These are phyloP conservation scores for Exserohilum rostratum DNA, from an alignment of 2,329 filamentous ascomycete genomes.

Conservation along the genomic window DNA sequence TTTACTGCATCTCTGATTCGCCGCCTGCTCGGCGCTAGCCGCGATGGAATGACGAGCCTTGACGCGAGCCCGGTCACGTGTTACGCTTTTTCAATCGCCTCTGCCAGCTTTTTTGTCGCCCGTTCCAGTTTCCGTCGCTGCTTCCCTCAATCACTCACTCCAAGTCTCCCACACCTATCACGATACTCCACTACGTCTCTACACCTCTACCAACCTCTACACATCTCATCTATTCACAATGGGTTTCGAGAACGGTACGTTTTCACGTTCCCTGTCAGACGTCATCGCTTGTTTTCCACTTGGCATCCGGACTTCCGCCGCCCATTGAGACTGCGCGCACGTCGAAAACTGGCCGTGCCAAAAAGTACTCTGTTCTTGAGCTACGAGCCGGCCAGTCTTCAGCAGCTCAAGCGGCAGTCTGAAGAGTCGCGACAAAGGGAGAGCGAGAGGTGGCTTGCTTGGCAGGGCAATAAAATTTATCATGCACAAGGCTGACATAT, in stretches of 20 bases:
- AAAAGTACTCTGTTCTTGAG: constrained; percentile 8
- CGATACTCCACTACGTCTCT: background rate
- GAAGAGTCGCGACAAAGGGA: constrained; percentile 33
- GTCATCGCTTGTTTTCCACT: constrained; percentile 35
- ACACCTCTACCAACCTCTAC: constrained; percentile 9
- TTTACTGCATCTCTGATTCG: constrained; percentile 22
- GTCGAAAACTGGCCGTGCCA: constrained; percentile 8
- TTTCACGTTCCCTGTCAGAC: constrained; percentile 30
- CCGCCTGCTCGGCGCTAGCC: constrained; percentile 1
- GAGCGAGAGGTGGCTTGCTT: constrained; percentile 19
- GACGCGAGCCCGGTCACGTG: constrained; percentile 3
- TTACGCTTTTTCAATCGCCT: constrained; percentile 31
- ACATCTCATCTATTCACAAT: constrained; percentile 40
- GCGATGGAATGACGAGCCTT: constrained; percentile 3
- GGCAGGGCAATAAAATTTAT: constrained; percentile 13
- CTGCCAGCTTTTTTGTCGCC: constrained; percentile 32
- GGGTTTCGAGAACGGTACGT: constrained; percentile 51
- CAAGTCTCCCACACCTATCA: background rate
- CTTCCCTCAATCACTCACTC: constrained; percentile 16
- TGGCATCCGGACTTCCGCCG: constrained; percentile 21
- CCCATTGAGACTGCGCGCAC: constrained; percentile 36
- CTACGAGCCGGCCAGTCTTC: background rate
- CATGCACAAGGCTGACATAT: constrained; percentile 29
- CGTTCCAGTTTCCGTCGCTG: constrained; percentile 23
- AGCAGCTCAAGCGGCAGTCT: constrained; percentile 18